phyloP scores from a whole-genome alignment of 2,329 filamentous ascomycete species.

The Penicillium griseofulvum region DNA sequence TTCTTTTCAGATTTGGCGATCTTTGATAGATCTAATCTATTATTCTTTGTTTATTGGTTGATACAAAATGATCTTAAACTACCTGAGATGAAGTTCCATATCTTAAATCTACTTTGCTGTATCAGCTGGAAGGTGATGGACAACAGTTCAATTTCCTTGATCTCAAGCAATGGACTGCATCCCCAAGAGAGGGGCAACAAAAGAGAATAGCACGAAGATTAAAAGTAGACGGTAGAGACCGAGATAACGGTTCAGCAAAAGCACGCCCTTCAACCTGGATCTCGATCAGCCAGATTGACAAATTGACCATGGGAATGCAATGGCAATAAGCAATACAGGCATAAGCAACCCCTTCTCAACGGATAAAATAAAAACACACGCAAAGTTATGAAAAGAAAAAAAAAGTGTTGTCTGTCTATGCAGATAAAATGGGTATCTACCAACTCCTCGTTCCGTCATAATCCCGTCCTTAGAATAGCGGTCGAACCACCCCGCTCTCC shows the following conservation, averaged over 20 bases:
- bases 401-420: conserved; percentile 32
- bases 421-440: conserved; percentile 43
- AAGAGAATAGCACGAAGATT: conserved; percentile 4
- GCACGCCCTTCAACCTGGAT: conserved; percentile 13
- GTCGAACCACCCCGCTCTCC: conserved; percentile 26
- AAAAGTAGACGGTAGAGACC: conserved; percentile 19
- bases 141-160: conserved; percentile 12
- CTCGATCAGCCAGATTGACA: conserved; percentile 6
- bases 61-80: not conserved
- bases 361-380: conserved; percentile 15
- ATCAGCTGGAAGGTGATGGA: not conserved
- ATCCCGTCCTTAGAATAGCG: conserved; percentile 33
- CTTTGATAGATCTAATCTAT: conserved; percentile 20
- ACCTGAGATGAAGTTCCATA: not conserved
- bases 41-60: not conserved
- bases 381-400: conserved; percentile 16
- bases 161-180: conserved; percentile 12
- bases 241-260: conserved; percentile 12
- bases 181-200: not conserved
- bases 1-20: conserved; percentile 8
- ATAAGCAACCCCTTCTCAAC: conserved; percentile 1
- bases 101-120: not conserved
- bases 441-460: conserved; percentile 44
- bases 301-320: conserved; percentile 3
- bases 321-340: conserved; percentile 5